Evolutionary conservation across 1,139 yeast genomes (phyloP).

Genomic region (Hyphopichia pseudoburtonii): DNA sequence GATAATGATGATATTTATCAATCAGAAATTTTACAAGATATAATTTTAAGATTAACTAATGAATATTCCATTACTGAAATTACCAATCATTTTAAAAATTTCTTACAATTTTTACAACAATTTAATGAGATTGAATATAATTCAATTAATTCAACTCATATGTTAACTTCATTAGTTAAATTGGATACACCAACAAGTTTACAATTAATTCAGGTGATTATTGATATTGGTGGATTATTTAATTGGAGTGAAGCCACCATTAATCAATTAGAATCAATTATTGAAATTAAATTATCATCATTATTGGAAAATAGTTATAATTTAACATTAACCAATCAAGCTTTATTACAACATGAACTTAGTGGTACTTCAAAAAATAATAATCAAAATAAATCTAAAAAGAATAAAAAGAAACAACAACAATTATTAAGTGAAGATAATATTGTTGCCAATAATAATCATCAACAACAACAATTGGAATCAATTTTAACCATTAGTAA

Average conservation of each 20-base stretch:
- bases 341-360: constrained; percentile 28
- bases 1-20: constrained; percentile 51
- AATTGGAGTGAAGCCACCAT: constrained; percentile 57
- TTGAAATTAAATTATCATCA: constrained; percentile 50
- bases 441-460: constrained; percentile 18
- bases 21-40: constrained; percentile 66
- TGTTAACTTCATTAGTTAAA: constrained; percentile 32
- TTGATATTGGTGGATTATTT: constrained; percentile 74
- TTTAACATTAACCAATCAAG: constrained; percentile 56
- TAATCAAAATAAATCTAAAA: constrained; percentile 11
- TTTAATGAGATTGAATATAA: constrained; percentile 14
- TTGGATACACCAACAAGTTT: constrained; percentile 47
- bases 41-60: constrained; percentile 62
- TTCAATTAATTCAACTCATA: constrained; percentile 38
- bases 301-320: constrained; percentile 53
- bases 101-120: constrained; percentile 16
- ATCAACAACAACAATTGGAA: constrained; percentile 29
- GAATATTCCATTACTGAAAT: constrained; percentile 56
- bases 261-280: constrained; percentile 39
- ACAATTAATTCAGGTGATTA: constrained; percentile 58
- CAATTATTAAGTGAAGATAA: constrained; percentile 15
- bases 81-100: constrained; percentile 30
- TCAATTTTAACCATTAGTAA: constrained; percentile 39
- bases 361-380: constrained; percentile 5
- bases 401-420: constrained; percentile 18